Evolutionary conservation across 805 yeast genomes (phyloP).

Genomic region (Metschnikowia matae): DNA sequence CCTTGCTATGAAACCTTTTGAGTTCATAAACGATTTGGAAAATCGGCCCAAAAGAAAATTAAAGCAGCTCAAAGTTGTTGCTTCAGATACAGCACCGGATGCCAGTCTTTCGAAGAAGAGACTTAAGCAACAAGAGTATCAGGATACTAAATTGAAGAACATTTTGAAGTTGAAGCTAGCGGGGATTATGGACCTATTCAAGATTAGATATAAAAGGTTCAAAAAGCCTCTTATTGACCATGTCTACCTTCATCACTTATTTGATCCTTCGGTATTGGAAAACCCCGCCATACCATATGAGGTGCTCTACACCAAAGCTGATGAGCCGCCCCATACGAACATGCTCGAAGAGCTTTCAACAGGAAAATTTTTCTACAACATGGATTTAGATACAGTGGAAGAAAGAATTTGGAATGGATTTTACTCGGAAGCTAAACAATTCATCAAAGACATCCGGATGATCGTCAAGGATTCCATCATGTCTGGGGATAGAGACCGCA

Average conservation of each 20-base stretch:
- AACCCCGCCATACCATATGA: constrained; percentile 37
- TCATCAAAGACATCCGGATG: constrained; percentile 76
- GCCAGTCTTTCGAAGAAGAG: constrained; percentile 38
- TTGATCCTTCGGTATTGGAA: constrained; percentile 52
- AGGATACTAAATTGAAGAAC: constrained; percentile 81
- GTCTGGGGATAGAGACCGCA: constrained; percentile 77
- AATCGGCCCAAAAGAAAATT: constrained; percentile 51
- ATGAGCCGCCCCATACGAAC: constrained; percentile 46
- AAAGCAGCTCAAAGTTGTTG: constrained; percentile 35
- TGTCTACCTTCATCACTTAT: constrained; percentile 63
- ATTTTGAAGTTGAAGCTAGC: constrained; percentile 80
- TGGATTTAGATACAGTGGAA: constrained; percentile 91
- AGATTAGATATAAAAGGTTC: constrained; percentile 81
- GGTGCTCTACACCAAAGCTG: constrained; percentile 42
- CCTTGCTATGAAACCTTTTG: constrained; percentile 62
- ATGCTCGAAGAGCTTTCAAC: constrained; percentile 80
- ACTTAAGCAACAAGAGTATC: constrained; percentile 49
- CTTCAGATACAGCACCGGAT: constrained; percentile 23
- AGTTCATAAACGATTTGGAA: constrained; percentile 59
- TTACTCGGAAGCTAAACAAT: constrained; percentile 90
- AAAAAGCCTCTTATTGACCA: constrained; percentile 90
- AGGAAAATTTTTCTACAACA: constrained; percentile 70
- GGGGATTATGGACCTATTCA: constrained; percentile 85
- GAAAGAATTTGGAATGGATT: constrained; percentile 96
- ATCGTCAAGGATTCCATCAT: constrained; percentile 75